Evolutionary conservation across 1,284 basidiomycete species (phyloP).

Genomic region (Leccinum subspadiceum): DNA sequence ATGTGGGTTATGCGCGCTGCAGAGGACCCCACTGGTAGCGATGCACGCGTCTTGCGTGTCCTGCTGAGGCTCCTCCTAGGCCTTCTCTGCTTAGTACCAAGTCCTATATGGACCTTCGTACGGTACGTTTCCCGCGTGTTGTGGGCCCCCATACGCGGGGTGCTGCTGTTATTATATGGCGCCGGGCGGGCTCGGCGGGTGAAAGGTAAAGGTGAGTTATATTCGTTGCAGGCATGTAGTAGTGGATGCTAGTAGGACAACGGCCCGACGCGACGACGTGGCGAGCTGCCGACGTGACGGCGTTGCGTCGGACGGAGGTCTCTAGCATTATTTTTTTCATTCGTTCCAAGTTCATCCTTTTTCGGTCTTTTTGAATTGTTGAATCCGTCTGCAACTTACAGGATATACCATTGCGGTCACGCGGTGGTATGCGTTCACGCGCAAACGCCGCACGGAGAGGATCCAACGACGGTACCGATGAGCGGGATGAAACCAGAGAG

Average conservation of each 20-base stretch:
- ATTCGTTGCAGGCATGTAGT: neutral
- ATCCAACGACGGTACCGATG: neutral
- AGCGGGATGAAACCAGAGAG: neutral
- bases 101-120: conserved; percentile 5
- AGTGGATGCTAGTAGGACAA: neutral
- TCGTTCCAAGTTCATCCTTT: neutral
- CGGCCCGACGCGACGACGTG: neutral
- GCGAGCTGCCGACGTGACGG: neutral
- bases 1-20: rapidly evolving
- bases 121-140: neutral
- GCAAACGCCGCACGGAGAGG: neutral
- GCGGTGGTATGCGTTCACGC: no score
- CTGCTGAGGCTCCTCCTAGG: conserved; percentile 5
- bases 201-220: neutral
- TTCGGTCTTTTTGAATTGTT: neutral
- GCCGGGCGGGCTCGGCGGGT: conserved; percentile 13
- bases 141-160: conserved; percentile 16
- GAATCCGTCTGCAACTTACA: neutral
- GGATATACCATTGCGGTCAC: neutral
- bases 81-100: neutral
- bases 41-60: conserved; percentile 8
- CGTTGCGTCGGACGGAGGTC: neutral
- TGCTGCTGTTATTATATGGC: conserved; percentile 16
- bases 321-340: neutral
- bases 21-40: conserved; percentile 1